Base-by-base conservation (phyloP, 345 rosid genomes). In the Moringa oleifera region DNA sequence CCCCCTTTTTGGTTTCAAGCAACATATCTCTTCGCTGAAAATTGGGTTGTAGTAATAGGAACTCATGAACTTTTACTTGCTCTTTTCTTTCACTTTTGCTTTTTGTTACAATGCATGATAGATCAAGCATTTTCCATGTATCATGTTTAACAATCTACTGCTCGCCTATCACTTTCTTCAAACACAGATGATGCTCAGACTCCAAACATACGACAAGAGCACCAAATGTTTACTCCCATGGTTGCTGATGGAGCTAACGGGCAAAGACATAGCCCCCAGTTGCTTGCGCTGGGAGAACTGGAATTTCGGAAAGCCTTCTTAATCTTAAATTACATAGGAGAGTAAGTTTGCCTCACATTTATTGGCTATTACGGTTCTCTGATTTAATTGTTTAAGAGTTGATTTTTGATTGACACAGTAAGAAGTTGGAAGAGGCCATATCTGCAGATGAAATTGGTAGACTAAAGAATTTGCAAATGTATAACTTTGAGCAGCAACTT, bases 251-350 rank as follows among this genome's bases (percentile, higher is more conserved):
- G 10, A 1, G 24, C 10, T 11, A 18, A 4, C 13, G 52, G 13
- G 7, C 66, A 22, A 17, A 31, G 16, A 23, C 23, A 12, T 19
- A 73, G 64, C 51, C 69, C 85, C 4, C 80, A 77, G 66, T 58
- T 78, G 11, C 51, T 68, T 52, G 90, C 89, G 8, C 72, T 85
- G 58, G 72, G 82, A 15, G 86, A 82, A 20, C 87, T 85, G 0
- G 90, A 90, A 55, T 87, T 85, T 33, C 68, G 82, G 15, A 87
- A 84, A 58, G 78, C 73, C 4, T 90, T 90, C 66, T 73, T 90
- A 2, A 62, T 90, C 10, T 65, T 85, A 33, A 85, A 62, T 74
- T 90, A 88, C 59, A 70, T 83, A 23, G 90, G 83, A 11, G 74
- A 65, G 95, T 90, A 65, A 74, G 82, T 78, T 66, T 51, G 7